Evolutionary conservation across 371 early-diverging fungal species (phyloP).

Genomic region (Syncephalastrum monosporum): DNA sequence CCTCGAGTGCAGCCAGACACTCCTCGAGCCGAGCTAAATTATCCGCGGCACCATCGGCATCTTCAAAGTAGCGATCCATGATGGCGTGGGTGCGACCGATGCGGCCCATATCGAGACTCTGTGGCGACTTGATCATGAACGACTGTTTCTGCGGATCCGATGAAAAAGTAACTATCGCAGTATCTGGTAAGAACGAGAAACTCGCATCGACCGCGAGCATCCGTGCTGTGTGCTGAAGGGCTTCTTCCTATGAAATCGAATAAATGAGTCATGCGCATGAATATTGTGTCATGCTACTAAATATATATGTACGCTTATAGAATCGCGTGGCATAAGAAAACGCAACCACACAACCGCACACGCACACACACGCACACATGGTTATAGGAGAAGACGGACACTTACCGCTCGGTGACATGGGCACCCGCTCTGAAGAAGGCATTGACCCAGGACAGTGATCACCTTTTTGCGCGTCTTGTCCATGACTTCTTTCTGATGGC

Average conservation of each 20-base stretch:
- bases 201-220: slow-evolving; percentile 27
- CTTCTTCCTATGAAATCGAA: slow-evolving; percentile 28
- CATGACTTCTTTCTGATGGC: too few relatives aligned
- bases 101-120: slow-evolving; percentile 39
- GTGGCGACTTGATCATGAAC: slow-evolving; percentile 42
- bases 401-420: slow-evolving; percentile 45
- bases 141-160: slow-evolving; percentile 19
- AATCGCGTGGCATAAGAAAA: background rate
- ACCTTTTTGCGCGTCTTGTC: slow-evolving; percentile 19
- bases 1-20: slow-evolving; percentile 33
- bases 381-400: background rate
- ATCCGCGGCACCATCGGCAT: slow-evolving; percentile 11
- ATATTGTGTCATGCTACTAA: too few relatives aligned
- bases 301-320: too few relatives aligned
- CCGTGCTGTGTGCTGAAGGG: slow-evolving; percentile 29
- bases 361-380: background rate
- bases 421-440: slow-evolving; percentile 41
- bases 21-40: background rate
- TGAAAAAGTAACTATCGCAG: slow-evolving; percentile 28
- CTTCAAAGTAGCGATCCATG: slow-evolving; percentile 25
- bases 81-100: slow-evolving; percentile 33
- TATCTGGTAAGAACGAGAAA: slow-evolving; percentile 44
- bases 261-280: too few relatives aligned
- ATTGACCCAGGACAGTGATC: slow-evolving; percentile 29
- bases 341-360: background rate